These are phyloP conservation scores for Fraxinus quadrangulata DNA, from an alignment of 257 asterid species.

Conservation along the genomic window DNA sequence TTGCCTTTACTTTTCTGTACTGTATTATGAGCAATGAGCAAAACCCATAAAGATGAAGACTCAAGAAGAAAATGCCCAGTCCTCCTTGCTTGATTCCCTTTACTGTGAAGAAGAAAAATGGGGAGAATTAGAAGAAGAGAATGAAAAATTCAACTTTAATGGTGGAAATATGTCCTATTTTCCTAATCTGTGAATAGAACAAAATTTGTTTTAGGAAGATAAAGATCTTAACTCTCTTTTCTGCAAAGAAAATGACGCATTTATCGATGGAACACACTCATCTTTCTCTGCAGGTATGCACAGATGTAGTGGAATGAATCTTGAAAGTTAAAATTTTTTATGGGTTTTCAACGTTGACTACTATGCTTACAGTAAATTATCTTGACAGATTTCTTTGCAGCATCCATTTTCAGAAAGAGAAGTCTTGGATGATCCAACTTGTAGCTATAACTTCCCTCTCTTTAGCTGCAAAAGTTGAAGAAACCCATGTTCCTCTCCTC, in stretches of 20 bases:
- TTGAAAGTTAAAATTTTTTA: conserved; percentile 38
- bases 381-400: conserved; percentile 55
- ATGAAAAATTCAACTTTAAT: not conserved
- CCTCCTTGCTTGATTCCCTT: conserved; percentile 42
- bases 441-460: conserved; percentile 71
- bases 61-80: conserved; percentile 28
- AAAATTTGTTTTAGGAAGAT: conserved; percentile 54
- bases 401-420: conserved; percentile 35
- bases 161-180: not conserved
- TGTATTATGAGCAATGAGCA: conserved; percentile 26
- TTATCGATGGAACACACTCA: not conserved
- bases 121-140: conserved; percentile 25
- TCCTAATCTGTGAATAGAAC: conserved; percentile 32
- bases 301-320: conserved; percentile 52
- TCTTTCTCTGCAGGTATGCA: conserved; percentile 32
- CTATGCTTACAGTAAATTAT: conserved; percentile 56
- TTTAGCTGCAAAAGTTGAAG: conserved; percentile 82
- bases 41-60: conserved; percentile 45
- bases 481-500: conserved; percentile 61
- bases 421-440: conserved; percentile 74
- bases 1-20: conserved; percentile 23
- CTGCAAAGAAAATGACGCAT: conserved; percentile 52
- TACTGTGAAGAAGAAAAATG: conserved; percentile 49
- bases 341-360: conserved; percentile 57
- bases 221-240: conserved; percentile 55